Percentiles rank a stretch among this genome's conserved stretches.
phyloP scores from a whole-genome alignment of 2,329 filamentous ascomycete species.

The Cladosporium sp. region DNA sequence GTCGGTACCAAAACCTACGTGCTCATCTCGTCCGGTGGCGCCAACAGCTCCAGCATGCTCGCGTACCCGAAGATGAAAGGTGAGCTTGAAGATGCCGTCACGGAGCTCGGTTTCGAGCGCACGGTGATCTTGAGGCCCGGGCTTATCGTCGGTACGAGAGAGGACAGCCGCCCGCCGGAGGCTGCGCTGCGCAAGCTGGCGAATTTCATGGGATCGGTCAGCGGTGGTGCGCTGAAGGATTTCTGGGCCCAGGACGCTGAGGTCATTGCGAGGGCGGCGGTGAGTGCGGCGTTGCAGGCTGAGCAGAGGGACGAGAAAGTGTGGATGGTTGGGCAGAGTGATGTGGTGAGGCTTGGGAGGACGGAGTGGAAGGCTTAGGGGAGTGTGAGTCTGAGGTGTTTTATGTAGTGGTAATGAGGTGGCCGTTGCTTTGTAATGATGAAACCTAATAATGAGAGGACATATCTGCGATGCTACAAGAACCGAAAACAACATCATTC shows the following conservation, averaged over 20 bases:
- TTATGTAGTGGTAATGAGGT: neutral
- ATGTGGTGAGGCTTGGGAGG: conserved; percentile 68
- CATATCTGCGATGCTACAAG: neutral
- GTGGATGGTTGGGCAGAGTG: conserved; percentile 61
- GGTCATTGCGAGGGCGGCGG: conserved; percentile 68
- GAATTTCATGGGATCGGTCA: conserved; percentile 55
- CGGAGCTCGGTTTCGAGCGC: conserved; percentile 71
- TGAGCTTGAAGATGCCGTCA: conserved; percentile 78
- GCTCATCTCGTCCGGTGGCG: conserved; percentile 64
- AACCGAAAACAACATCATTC: neutral
- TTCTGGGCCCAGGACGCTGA: conserved; percentile 70
- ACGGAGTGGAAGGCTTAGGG: conserved; percentile 45
- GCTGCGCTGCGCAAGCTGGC: conserved; percentile 58
- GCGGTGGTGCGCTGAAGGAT: conserved; percentile 57
- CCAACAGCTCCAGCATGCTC: conserved; percentile 53
- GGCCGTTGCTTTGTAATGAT: neutral
- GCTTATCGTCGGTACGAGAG: conserved; percentile 69
- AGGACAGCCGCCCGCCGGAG: conserved; percentile 59
- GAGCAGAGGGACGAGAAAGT: conserved; percentile 57
- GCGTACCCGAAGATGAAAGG: conserved; percentile 73
- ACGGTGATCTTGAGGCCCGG: conserved; percentile 75
- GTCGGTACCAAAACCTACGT: conserved; percentile 74
- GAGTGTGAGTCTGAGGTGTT: neutral
- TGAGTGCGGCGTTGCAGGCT: conserved; percentile 56
- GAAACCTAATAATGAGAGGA: neutral